Base-by-base conservation (phyloP, 257 asterid genomes). In the Pogostemon cablin region DNA sequence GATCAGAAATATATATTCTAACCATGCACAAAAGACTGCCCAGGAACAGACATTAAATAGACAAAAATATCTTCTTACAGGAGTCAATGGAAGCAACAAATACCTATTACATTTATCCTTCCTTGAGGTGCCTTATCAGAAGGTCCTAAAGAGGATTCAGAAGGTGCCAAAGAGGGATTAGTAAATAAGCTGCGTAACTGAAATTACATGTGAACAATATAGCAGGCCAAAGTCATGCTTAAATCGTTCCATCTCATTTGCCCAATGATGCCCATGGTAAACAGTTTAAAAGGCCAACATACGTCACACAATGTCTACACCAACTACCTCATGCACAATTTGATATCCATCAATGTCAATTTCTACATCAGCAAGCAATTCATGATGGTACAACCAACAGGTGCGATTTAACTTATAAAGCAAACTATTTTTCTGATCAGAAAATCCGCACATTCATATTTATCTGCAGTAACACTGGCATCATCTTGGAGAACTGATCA, bases 281-380 rank as follows among this genome's bases (percentile, higher is more conserved):
- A 34, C 56, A 55, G n/a, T 63, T 54, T 38, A 65, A 40, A 65
- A 65, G 59, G 69, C 68, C 40, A 11, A 34, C n/a, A 17, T 41
- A 48, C 42, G 32, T 48, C 56, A 25, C 34, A 57, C 34, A 25
- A 17, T 6, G 20, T 42, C 65, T n/a, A 41, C 42, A 60, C 68
- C 42, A 60, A 65, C 46, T 35, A 20, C 32, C 34, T 56, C 20
- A 10, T 2, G 43, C n/a, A 50, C 17, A 38, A 38, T 10, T 4
- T 42, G 42, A 52, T 6, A 43, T 34, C 41, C 46, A 65, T 63
- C 7, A 38, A 7, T 71, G 56, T 56, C 25, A 12, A 41, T 34
- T 65, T 64, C 55, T 47, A 46, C 68, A 57, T 47, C 37, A 35
- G 50, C 11, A 69, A 9, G 47, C 72, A 63, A 43, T 69, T 12